Evolutionary conservation across 352 stramenopile species (phyloP), one percentile per base, ranked within the genome.

Genomic region (Poterioochromonas sp.): DNA sequence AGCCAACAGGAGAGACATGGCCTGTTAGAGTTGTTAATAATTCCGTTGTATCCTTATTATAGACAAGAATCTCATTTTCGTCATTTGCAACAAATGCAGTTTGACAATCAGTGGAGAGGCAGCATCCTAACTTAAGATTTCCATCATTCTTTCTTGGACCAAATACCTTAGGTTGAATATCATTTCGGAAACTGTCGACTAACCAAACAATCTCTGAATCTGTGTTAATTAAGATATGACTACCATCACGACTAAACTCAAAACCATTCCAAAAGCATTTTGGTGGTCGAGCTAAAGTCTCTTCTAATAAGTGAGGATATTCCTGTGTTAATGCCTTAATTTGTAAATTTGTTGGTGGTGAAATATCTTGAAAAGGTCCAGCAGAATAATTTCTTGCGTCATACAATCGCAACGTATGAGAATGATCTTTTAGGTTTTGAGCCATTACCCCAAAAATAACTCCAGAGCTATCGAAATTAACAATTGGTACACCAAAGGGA

Each of bases 71-170:
- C 5, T 80, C 43, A n/a, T 76, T 73, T 58, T 85, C 81, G 60
- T 83, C 82, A 1, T 73, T 83, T 8, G 80, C 82, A n/a, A 69
- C 78, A 0, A 85, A 68, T 18, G 85, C 79, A 63, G 85, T 70
- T 35, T 79, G n/a, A 8, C 58, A 71, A 68, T 85, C 79, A 20
- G 80, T 47, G 34, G 78, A 81, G 49, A 83, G 82, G 60, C 79
- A 83, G 18, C 22, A 32, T 44, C 39, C 65, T 39, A 74, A 35
- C 11, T 8, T 29, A 44, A 5, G 3, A 58, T 12, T 40, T 12
- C 11, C 11, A 18, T 54, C 65, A 71, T 71, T 71, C 32, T 44
- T 71, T 58, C 65, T 18, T n/a, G 39, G 20, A 35, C 5, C 8
- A 32, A 74, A 1, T 41, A 44, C 20, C 2, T 44, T 54, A 40